phyloP scores from a whole-genome alignment of 352 stramenopile genomes.

The Phytopythium sindhum region DNA sequence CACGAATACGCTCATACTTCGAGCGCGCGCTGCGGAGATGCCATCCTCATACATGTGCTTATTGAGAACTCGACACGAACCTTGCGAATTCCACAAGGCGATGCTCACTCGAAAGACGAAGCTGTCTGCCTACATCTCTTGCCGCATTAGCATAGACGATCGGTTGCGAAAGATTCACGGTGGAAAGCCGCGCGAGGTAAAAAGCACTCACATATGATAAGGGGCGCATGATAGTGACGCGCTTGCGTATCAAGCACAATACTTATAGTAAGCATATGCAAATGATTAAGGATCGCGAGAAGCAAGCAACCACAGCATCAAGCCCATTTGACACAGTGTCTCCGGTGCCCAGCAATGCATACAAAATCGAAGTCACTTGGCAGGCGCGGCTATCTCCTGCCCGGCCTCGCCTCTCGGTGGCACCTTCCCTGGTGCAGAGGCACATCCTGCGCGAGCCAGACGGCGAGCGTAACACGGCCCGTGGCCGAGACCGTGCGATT shows the following conservation, averaged over 20 bases:
- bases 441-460: slow-evolving; percentile 1
- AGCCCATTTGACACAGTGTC: not conserved
- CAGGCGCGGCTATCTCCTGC: not conserved
- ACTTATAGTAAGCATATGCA: too few relatives aligned
- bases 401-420: slow-evolving; percentile 1
- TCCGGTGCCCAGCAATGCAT: not conserved
- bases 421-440: not conserved
- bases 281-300: not conserved
- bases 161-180: not conserved
- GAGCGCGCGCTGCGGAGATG: not conserved
- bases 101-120: not conserved
- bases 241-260: not conserved
- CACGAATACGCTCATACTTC: not conserved
- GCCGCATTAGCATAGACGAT: not conserved
- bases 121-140: not conserved
- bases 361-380: not conserved
- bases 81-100: not conserved
- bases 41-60: not conserved
- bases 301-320: slow-evolving; percentile 1
- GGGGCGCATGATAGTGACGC: not conserved
- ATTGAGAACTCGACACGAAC: not conserved
- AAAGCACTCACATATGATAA: not conserved
- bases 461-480: slow-evolving; percentile 1
- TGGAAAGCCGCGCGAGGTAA: not conserved
- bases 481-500: not conserved